These are phyloP conservation scores for Fusarium udum DNA, from an alignment of 2,329 filamentous ascomycete genomes.

Conservation along the genomic window DNA sequence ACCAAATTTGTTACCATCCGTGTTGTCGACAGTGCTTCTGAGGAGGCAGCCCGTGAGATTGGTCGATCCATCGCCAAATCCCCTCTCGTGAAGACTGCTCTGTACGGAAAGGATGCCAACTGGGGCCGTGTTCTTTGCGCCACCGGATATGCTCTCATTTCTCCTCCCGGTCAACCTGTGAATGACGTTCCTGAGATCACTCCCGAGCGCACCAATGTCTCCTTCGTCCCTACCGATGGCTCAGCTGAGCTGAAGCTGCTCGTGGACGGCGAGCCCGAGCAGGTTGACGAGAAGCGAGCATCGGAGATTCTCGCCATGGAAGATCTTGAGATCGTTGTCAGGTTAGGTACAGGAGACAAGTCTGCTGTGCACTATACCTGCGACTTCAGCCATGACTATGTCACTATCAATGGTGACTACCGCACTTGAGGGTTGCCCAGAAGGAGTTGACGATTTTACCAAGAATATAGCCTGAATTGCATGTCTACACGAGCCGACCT, in stretches of 20 bases:
- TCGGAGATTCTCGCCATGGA: slow-evolving; percentile 81
- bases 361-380: slow-evolving; percentile 85
- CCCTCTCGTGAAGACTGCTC: slow-evolving; percentile 93
- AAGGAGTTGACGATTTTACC: background rate
- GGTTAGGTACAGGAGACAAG: slow-evolving; percentile 73
- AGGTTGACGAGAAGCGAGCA: slow-evolving; percentile 79
- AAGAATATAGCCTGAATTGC: background rate
- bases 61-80: slow-evolving; percentile 90
- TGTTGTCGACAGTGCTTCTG: slow-evolving; percentile 76
- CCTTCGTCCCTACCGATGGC: slow-evolving; percentile 81
- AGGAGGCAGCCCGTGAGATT: slow-evolving; percentile 78
- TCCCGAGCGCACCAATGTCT: slow-evolving; percentile 78
- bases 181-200: slow-evolving; percentile 71
- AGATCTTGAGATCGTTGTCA: slow-evolving; percentile 81
- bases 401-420: slow-evolving; percentile 75
- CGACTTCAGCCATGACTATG: slow-evolving; percentile 86
- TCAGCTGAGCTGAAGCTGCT: slow-evolving; percentile 79
- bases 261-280: slow-evolving; percentile 81
- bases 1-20: slow-evolving; percentile 98
- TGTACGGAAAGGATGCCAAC: slow-evolving; percentile 97
- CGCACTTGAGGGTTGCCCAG: slow-evolving; percentile 57
- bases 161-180: slow-evolving; percentile 64
- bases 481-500: background rate
- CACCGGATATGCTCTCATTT: slow-evolving; percentile 80
- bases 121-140: slow-evolving; percentile 98